Conservation (phyloP, 495 filamentous ascomycete species). For the Entonaema liquescens region DNA sequence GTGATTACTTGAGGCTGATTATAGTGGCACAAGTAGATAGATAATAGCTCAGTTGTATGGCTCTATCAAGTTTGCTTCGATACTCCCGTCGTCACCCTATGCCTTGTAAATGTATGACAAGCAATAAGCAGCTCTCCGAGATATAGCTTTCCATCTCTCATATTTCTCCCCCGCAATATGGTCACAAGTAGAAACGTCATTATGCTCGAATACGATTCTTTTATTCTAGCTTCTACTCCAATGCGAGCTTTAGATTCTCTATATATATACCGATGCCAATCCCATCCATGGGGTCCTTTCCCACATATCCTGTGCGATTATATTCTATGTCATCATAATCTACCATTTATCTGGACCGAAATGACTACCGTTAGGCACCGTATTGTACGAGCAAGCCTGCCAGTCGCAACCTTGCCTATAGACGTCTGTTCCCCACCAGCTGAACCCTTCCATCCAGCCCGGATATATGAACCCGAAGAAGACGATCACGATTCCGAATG, state of each 20-base stretch:
- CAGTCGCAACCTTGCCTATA: slow-evolving; percentile 73
- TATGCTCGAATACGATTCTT: background rate
- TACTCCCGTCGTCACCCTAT: too few species aligned
- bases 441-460: slow-evolving; percentile 68
- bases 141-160: background rate
- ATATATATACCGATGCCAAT: slow-evolving; percentile 1
- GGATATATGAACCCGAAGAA: slow-evolving; percentile 86
- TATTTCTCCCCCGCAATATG: background rate
- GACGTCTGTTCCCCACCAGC: slow-evolving; percentile 81
- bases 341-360: slow-evolving; percentile 70
- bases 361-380: slow-evolving; percentile 59
- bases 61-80: too few species aligned
- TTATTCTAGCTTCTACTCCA: slow-evolving; percentile 5
- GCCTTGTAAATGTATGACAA: too few species aligned
- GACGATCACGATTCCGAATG: slow-evolving; percentile 79
- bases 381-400: slow-evolving; percentile 67
- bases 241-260: slow-evolving; percentile 22
- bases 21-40: too few species aligned
- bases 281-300: background rate
- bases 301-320: background rate
- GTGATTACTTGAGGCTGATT: too few species aligned
- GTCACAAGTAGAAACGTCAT: background rate
- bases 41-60: too few species aligned
- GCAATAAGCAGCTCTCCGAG: background rate
- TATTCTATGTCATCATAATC: slow-evolving; percentile 1